Evolutionary conservation across 108 stramenopile genomes (phyloP).

Genomic region (Skeletonema marinoi): DNA sequence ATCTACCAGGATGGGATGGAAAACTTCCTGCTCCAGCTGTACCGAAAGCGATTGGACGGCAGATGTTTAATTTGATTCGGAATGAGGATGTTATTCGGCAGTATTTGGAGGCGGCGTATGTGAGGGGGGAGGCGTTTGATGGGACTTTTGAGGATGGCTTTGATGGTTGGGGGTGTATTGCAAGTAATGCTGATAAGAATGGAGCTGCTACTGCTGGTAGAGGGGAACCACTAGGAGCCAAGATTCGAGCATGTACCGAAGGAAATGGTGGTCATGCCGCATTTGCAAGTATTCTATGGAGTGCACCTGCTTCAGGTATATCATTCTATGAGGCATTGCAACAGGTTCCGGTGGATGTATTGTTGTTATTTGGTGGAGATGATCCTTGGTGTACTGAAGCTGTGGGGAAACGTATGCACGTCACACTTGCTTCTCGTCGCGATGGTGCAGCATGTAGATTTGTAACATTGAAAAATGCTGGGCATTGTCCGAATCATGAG

Average conservation of each 20-base stretch:
- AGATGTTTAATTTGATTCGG: conserved; percentile 71
- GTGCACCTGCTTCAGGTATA: conserved; percentile 54
- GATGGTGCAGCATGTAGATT: conserved; percentile 50
- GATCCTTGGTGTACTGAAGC: conserved; percentile 79
- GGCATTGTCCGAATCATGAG: conserved; percentile 87
- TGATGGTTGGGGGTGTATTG: neutral
- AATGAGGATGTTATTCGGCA: conserved; percentile 63
- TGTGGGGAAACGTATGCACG: conserved; percentile 50
- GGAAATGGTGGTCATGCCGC: conserved; percentile 87
- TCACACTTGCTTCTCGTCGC: conserved; percentile 36
- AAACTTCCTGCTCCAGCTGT: conserved; percentile 64
- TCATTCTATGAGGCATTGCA: conserved; percentile 57
- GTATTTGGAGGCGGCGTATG: conserved; percentile 67
- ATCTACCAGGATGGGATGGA: conserved; percentile 80
- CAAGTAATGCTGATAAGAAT: neutral
- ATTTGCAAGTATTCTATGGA: conserved; percentile 82
- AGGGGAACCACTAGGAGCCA: conserved; percentile 6
- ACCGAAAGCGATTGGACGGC: conserved; percentile 62
- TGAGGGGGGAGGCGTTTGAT: conserved; percentile 55
- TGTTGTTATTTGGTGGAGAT: conserved; percentile 72
- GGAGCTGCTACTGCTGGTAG: conserved; percentile 17
- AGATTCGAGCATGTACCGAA: conserved; percentile 72
- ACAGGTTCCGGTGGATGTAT: conserved; percentile 59
- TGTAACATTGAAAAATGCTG: conserved; percentile 71
- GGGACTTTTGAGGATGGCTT: conserved; percentile 30